Base-by-base conservation (phyloP, 306 rosid species). In the Medicago lupulina region DNA sequence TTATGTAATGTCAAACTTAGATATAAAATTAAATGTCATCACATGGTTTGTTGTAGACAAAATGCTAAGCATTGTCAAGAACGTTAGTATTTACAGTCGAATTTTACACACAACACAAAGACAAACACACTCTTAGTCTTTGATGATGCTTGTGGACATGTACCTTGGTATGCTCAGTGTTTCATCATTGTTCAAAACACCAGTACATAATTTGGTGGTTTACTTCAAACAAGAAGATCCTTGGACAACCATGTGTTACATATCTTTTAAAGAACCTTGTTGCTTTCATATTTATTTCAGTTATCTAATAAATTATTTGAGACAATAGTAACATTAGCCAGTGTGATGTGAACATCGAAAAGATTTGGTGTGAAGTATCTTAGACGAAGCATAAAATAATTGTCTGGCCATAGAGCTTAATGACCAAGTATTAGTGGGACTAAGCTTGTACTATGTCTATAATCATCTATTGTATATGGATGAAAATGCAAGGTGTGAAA, bases 261-360 rank as follows among this genome's bases (percentile, higher is more conserved):
- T 70, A 28, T 50, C 70, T 31, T 67, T 51, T 15, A 44, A 38
- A 28, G 54, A 43, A 67, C 72, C 58, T 55, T 50, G 50, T 67
- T 23, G 75, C 15, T 70, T 61, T 44, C 13, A 36, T 39, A 34
- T 19, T 79, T 58, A 39, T 66, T 61, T 71, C 19, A 36, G 54
- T 31, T 41, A 28, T 75, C 44, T 39, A 53, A 51, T 80, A 67
- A 67, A 54, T 67, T 28, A 73, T 71, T 51, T 65, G 50, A 60
- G 61, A 38, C 47, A 47, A 76, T 4, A 53, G n/a, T 76, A 19
- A 28, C 44, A 78, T 65, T 67, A 65, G 61, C 64, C 11, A 11
- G 53, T 47, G 64, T 55, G 8, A 55, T 18, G 0, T 43, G 25
- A 66, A 54, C 66, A 62, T 69, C 39, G 55, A 38, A 47, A 74